Evolutionary conservation across 495 filamentous ascomycete genomes (phyloP), one percentile per base, ranked within the genome.

Genomic region (Mytilinidion resinicola): DNA sequence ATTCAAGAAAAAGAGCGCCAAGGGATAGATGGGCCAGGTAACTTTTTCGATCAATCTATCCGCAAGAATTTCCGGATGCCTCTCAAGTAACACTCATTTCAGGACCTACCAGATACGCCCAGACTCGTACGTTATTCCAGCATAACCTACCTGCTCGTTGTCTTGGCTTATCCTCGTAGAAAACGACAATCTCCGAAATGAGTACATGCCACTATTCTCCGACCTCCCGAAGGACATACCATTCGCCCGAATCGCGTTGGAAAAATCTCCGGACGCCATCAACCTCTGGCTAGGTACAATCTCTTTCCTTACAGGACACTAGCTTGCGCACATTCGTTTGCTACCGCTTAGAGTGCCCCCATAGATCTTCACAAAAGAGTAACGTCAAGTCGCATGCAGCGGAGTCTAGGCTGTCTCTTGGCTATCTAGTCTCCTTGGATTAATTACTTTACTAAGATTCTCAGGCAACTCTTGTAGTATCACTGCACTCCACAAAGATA

Each of bases 261-360:
- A 78, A 17, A 66, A 74, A 38, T 50, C 62, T 1, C 84, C 87
- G 0, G 87, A 91, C 44, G 87, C 88, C 15, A 79, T 87, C 59
- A 91, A 91, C 67, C 71, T 91, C 60, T 91, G 88, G 88, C 81
- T 91, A 59, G 88, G 56, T 59, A 56, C n/a, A n/a, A n/a, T n/a
- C n/a, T n/a, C n/a, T 25, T 4, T n/a, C 25, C 6, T 30, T 30
- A 30, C 25, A 6, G n/a, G n/a, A n/a, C n/a, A n/a, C n/a, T n/a
- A n/a, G n/a, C n/a, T n/a, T n/a, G n/a, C n/a, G n/a, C n/a, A n/a
- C n/a, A 30, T 30, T 30, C 25, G 25, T 30, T 6, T 30, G 3
- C 25, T 6, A 30, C 2, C 25, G 25, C 25, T 30, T 30, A 30
- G 25, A 6, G 25, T 6, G 3, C 2, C 25, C 25, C 3, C 6